Conservation (phyloP, 495 filamentous ascomycete genomes). For the Endocarpon pusillum region DNA sequence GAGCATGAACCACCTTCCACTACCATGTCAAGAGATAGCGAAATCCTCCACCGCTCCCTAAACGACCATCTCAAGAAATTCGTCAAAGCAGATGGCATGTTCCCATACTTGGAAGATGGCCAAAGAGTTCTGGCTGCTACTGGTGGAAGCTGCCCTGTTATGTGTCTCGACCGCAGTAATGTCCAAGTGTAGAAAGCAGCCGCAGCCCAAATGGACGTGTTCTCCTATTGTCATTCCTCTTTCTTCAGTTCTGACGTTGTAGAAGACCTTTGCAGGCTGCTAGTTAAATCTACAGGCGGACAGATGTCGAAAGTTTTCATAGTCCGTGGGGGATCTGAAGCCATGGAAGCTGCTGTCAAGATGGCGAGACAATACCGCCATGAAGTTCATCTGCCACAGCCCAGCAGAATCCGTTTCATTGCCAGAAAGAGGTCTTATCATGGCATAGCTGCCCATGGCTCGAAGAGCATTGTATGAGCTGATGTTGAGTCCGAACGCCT, state of each 20-base stretch:
- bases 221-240: constrained; percentile 36
- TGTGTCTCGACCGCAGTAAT: constrained; percentile 32
- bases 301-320: constrained; percentile 29
- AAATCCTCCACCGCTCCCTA: constrained; percentile 27
- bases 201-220: constrained; percentile 27
- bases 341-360: constrained; percentile 52
- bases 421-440: constrained; percentile 56
- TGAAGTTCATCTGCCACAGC: constrained; percentile 31
- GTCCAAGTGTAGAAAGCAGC: constrained; percentile 27
- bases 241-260: constrained; percentile 31
- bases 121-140: constrained; percentile 46
- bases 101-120: constrained; percentile 37
- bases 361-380: constrained; percentile 44
- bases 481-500: constrained; percentile 41
- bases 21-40: no score
- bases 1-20: no score
- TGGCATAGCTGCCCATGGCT: constrained; percentile 46
- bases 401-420: constrained; percentile 41
- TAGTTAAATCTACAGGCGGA: constrained; percentile 29
- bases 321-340: constrained; percentile 49
- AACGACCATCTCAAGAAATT: constrained; percentile 23
- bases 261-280: constrained; percentile 25
- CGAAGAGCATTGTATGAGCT: constrained; percentile 50
- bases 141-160: constrained; percentile 33
- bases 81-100: constrained; percentile 26